Percentiles rank a stretch among this genome's conserved stretches.
phyloP scores from a whole-genome alignment of 1,284 basidiomycete species.

The Hemileia vastatrix region DNA sequence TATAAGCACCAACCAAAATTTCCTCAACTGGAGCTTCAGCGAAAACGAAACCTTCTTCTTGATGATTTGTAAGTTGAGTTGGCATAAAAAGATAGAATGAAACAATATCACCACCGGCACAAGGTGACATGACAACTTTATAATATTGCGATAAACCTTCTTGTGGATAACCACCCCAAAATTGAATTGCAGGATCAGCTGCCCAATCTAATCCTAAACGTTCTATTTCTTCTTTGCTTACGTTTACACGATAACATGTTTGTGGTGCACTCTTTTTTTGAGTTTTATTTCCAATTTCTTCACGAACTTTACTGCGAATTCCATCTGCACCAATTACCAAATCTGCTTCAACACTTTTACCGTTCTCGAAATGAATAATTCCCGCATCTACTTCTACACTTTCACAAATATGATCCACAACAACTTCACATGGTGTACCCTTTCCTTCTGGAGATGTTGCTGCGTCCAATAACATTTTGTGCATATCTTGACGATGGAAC shows the following conservation, averaged over 20 bases:
- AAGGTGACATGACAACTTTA: conserved; percentile 47
- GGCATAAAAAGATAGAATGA: conserved; percentile 46
- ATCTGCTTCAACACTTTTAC: conserved; percentile 31
- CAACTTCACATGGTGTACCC: conserved; percentile 35
- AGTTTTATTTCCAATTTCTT: conserved; percentile 35
- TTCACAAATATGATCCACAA: conserved; percentile 46
- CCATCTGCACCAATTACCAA: conserved; percentile 41
- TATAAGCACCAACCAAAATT: conserved; percentile 41
- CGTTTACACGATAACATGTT: conserved; percentile 47
- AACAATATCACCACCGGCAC: conserved; percentile 41
- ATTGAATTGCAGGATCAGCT: conserved; percentile 45
- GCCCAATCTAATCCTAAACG: conserved; percentile 43
- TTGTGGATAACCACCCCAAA: conserved; percentile 44
- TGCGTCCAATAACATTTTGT: conserved; percentile 39
- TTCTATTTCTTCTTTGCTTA: conserved; percentile 36
- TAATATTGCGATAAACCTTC: conserved; percentile 40
- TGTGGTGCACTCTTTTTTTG: conserved; percentile 42
- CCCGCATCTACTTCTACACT: conserved; percentile 35
- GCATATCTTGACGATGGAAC: conserved; percentile 46
- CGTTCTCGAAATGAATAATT: conserved; percentile 29
- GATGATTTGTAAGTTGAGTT: conserved; percentile 45
- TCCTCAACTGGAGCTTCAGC: conserved; percentile 43
- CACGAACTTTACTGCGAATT: conserved; percentile 44
- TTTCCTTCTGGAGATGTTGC: conserved; percentile 37
- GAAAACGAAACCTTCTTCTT: conserved; percentile 45